phyloP scores from a whole-genome alignment of 2,329 filamentous ascomycete genomes.

The Byssoonygena ceratinophila region DNA sequence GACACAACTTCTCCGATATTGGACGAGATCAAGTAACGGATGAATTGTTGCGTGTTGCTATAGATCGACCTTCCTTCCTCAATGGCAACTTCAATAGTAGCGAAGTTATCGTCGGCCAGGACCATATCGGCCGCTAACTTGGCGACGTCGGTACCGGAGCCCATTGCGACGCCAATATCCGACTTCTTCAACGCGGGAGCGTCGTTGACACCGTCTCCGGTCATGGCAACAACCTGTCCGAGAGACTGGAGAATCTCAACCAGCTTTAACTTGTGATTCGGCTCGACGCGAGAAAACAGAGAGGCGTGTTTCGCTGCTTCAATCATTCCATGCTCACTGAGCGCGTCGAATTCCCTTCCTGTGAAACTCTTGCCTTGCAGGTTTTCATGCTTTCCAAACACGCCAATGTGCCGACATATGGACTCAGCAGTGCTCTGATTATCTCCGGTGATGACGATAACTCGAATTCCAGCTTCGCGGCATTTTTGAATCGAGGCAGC shows the following conservation, averaged over 20 bases:
- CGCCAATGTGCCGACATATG: constrained; percentile 92
- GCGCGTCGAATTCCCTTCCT: constrained; percentile 82
- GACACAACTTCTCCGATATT: constrained; percentile 99
- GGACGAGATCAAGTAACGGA: constrained; percentile 95
- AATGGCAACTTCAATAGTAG: constrained; percentile 89
- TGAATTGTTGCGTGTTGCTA: constrained; percentile 99
- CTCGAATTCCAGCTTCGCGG: constrained; percentile 83
- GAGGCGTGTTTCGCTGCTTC: constrained; percentile 75
- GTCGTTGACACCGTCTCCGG: constrained; percentile 96
- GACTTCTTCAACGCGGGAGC: constrained; percentile 96
- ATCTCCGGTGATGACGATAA: constrained; percentile 96
- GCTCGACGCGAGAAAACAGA: constrained; percentile 92
- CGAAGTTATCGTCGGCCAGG: constrained; percentile 96
- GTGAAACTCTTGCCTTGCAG: constrained; percentile 88
- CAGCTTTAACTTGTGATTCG: constrained; percentile 91
- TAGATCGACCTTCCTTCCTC: constrained; percentile 97
- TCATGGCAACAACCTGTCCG: constrained; percentile 97
- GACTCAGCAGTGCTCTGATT: constrained; percentile 96
- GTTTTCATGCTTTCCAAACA: constrained; percentile 74
- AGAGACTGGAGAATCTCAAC: constrained; percentile 90
- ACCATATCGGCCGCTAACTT: constrained; percentile 98
- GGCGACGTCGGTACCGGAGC: constrained; percentile 90
- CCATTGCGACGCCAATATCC: constrained; percentile 98
- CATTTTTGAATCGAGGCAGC: constrained; percentile 76
- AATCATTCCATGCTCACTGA: constrained; percentile 68